Conservation (phyloP, 768 basidiomycete genomes). For the Gymnopilus dilepis region DNA sequence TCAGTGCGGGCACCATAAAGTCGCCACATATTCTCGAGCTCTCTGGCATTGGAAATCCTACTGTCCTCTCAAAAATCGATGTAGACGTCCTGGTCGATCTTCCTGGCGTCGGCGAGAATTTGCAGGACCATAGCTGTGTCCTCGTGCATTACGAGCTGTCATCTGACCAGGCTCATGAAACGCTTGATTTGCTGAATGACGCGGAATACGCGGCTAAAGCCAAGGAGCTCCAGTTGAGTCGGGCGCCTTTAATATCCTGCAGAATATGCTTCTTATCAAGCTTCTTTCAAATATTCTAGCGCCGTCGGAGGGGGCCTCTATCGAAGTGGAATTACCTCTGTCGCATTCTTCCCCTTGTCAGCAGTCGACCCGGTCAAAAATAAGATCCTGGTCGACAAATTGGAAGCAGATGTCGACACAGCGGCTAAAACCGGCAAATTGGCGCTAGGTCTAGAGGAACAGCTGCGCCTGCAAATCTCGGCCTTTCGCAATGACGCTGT, state of each 20-base stretch:
- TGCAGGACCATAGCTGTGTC: constrained; percentile 18
- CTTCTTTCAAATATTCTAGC: constrained; percentile 16
- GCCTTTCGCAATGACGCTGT: constrained; percentile 29
- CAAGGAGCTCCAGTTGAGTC: constrained; percentile 22
- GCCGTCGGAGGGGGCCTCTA: constrained; percentile 31
- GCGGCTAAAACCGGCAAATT: constrained; percentile 19
- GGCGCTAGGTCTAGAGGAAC: constrained; percentile 43
- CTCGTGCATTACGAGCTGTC: constrained; percentile 15
- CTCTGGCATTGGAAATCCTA: constrained; percentile 59
- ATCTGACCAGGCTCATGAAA: constrained; percentile 20
- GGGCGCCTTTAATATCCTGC: not conserved
- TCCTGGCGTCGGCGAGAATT: constrained; percentile 62
- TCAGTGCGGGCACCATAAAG: constrained; percentile 16
- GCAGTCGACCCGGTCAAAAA: constrained; percentile 21
- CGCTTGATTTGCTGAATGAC: constrained; percentile 48
- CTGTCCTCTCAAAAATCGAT: constrained; percentile 49
- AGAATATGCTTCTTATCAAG: no score
- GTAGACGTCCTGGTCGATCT: constrained; percentile 49
- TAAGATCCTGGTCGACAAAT: constrained; percentile 24
- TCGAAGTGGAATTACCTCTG: constrained; percentile 31
- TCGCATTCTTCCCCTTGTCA: constrained; percentile 35
- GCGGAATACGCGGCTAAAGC: constrained; percentile 48
- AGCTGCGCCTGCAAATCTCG: constrained; percentile 44
- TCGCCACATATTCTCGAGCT: constrained; percentile 58
- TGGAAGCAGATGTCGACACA: constrained; percentile 31